Conservation (phyloP, 2,329 filamentous ascomycete genomes). For the Lasiodiplodia sp. region DNA sequence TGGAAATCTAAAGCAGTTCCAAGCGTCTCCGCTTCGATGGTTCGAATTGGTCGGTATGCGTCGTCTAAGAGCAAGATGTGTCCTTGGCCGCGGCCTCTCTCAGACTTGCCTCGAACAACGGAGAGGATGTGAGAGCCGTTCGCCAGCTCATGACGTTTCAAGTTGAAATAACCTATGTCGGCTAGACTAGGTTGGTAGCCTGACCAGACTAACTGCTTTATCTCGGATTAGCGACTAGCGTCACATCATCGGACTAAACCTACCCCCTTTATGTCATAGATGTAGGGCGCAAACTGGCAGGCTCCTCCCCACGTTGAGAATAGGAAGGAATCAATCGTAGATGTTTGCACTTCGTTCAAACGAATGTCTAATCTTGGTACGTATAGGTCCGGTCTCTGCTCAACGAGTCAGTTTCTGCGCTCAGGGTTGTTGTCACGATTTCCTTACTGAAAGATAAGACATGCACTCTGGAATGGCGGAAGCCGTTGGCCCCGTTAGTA, state of each 20-base stretch:
- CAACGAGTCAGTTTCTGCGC: not conserved
- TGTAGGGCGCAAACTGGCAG: conserved; percentile 47
- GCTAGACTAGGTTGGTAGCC: conserved; percentile 59
- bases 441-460: not conserved
- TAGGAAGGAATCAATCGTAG: not conserved
- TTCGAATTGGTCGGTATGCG: conserved; percentile 55
- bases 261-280: conserved; percentile 60
- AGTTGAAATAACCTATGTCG: conserved; percentile 31
- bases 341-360: not conserved
- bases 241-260: conserved; percentile 20
- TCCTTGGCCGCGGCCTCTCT: conserved; percentile 59
- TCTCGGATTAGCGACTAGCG: not conserved
- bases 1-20: conserved; percentile 57
- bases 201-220: conserved; percentile 54
- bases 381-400: conserved; percentile 1
- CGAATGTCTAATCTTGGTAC: conserved; percentile 4
- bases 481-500: not conserved
- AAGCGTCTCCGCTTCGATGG: conserved; percentile 42
- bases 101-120: conserved; percentile 60
- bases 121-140: conserved; percentile 58
- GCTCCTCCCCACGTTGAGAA: not conserved
- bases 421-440: not conserved
- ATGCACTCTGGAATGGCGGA: not conserved
- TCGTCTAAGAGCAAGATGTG: conserved; percentile 62
- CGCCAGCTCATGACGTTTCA: conserved; percentile 40